A percentile compares a stretch with the other conserved stretches of the same genome.
Conservation (phyloP, 1,284 basidiomycete species). For the Cryptococcus hybrid region DNA sequence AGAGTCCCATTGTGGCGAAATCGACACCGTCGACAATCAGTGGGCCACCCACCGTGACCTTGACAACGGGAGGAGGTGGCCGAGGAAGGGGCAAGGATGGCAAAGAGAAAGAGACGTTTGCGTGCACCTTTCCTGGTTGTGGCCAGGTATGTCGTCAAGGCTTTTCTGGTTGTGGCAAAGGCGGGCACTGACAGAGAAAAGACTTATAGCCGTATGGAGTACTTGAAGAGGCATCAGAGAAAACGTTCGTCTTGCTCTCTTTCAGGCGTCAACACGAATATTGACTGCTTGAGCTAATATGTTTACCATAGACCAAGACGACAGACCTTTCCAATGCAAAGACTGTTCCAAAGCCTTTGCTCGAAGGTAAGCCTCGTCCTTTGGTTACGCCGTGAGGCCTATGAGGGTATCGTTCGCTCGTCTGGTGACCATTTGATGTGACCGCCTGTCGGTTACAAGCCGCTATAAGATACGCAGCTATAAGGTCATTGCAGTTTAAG, state of each 20-base stretch:
- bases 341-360: slow-evolving; percentile 51
- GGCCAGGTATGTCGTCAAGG: slow-evolving; percentile 32
- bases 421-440: no score
- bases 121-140: slow-evolving; percentile 43
- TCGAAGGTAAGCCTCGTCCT: slow-evolving; percentile 36
- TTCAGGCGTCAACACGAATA: not conserved
- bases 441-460: no score
- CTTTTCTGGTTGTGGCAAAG: slow-evolving; percentile 2
- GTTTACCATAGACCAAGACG: slow-evolving; percentile 43
- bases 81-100: slow-evolving; percentile 23
- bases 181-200: slow-evolving; percentile 4
- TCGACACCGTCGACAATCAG: not conserved
- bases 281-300: not conserved
- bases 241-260: slow-evolving; percentile 41
- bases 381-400: not conserved
- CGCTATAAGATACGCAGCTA: no score
- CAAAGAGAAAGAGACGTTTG: slow-evolving; percentile 47
- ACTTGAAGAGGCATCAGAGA: slow-evolving; percentile 49
- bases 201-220: slow-evolving; percentile 50
- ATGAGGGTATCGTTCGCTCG: not conserved
- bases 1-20: not conserved
- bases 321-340: slow-evolving; percentile 49
- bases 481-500: no score
- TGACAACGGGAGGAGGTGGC: slow-evolving; percentile 7
- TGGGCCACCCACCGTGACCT: not conserved